Evolutionary conservation across 2,329 filamentous ascomycete species (phyloP), one percentile per base, ranked within the genome.

Genomic region (Pseudogymnoascus sp.): DNA sequence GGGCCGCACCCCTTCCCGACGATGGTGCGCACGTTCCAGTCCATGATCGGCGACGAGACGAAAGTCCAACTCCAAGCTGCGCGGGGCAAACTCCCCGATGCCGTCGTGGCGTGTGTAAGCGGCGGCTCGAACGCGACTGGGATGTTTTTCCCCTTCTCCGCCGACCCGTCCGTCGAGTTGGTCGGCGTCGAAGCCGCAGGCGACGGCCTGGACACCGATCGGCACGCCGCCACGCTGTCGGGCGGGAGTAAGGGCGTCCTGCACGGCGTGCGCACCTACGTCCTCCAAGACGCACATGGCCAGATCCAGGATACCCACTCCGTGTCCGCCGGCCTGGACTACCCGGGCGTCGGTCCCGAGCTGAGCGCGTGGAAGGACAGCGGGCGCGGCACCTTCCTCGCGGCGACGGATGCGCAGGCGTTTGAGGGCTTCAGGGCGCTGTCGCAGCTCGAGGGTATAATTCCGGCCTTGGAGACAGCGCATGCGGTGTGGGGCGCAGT

Each of bases 1-100:
- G 94, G 94, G 0, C 94, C 94, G 58, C 94, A 97, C 74, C 94
- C 94, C 9, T 97, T 97, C 87, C 94, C 94, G 1, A 96, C 91
- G 60, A 97, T 97, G 66, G 93, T 97, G 60, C 87, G 94, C 64
- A 97, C 93, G 0, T 97, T 99, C 86, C 94, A 97, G 78, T 94
- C 89, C 4, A 89, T 99, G 65, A 99, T 99, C 67, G 94, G 94
- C 61, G 84, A 89, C 68, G 94, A 99, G 80, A 97, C 94, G 52
- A 96, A 94, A 80, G 78, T 87, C 69, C 93, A 97, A 77, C 79
- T 85, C 65, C 86, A 88, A 73, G 86, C 90, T 74, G 86, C 87
- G 58, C n/a, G n/a, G n/a, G 90, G 91, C 67, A 93, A 94, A 77
- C 85, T 97, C 1, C 94, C 94, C 3, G 94, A 99, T 69, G 94